Percentiles rank a stretch among this genome's conserved stretches.
These are phyloP conservation scores for Tausonia pullulans DNA, from an alignment of 1,284 basidiomycete species.

Conservation along the genomic window DNA sequence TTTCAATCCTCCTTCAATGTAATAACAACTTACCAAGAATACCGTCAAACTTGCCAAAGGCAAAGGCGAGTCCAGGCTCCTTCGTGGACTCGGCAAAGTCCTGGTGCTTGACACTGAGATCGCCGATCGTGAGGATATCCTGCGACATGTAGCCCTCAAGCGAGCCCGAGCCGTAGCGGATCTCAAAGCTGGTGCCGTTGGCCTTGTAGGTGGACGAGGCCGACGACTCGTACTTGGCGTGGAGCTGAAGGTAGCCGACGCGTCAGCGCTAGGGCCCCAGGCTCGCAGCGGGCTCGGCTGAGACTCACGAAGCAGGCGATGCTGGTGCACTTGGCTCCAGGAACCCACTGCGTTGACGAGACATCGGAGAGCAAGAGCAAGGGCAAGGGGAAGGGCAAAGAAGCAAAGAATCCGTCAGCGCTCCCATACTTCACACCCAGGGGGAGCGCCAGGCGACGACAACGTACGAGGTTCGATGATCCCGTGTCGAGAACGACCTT, in stretches of 20 bases:
- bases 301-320: slow-evolving; percentile 80
- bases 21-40: slow-evolving; percentile 50
- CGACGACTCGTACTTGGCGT: slow-evolving; percentile 82
- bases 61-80: slow-evolving; percentile 95
- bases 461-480: slow-evolving; percentile 40
- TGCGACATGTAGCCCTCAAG: slow-evolving; percentile 94
- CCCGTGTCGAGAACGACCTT: slow-evolving; percentile 48
- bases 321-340: slow-evolving; percentile 74
- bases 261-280: not conserved
- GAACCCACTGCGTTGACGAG: slow-evolving; percentile 52
- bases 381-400: no score
- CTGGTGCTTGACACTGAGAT: slow-evolving; percentile 61
- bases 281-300: not conserved
- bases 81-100: slow-evolving; percentile 95
- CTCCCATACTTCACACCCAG: no score
- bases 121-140: slow-evolving; percentile 73
- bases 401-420: no score
- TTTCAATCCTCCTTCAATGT: not conserved
- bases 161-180: slow-evolving; percentile 92
- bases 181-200: slow-evolving; percentile 84
- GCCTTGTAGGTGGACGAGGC: slow-evolving; percentile 77
- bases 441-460: slow-evolving; percentile 21
- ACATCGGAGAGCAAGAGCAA: no score
- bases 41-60: slow-evolving; percentile 89
- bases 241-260: slow-evolving; percentile 39